Evolutionary conservation across 192 early-diverging fungal species (phyloP).

Genomic region (Neocallimastix lanati): DNA sequence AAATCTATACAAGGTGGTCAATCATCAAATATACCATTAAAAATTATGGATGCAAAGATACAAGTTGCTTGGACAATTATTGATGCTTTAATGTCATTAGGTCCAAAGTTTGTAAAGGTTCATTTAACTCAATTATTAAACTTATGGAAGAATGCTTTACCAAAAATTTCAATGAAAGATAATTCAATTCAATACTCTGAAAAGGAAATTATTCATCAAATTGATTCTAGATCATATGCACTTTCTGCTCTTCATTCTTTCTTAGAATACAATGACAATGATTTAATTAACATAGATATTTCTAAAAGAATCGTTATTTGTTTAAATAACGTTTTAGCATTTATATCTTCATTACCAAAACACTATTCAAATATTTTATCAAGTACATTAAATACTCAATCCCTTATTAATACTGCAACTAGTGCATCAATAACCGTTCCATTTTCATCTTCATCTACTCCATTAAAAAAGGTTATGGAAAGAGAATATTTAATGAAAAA

Average conservation of each 20-base stretch:
- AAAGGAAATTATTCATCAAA: conserved; percentile 14
- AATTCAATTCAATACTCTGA: conserved; percentile 27
- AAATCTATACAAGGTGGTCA: conserved; percentile 16
- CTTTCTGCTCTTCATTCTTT: conserved; percentile 53
- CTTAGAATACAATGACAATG: conserved; percentile 41
- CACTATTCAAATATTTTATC: conserved; percentile 14
- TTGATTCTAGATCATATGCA: conserved; percentile 32
- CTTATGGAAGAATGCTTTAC: conserved; percentile 63
- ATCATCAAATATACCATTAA: conserved; percentile 29
- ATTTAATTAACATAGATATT: conserved; percentile 47
- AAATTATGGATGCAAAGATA: conserved; percentile 36
- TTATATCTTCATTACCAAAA: conserved; percentile 28
- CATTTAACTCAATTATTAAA: conserved; percentile 56
- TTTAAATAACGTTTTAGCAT: conserved; percentile 50
- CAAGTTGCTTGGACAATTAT: conserved; percentile 67
- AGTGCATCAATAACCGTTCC: conserved; percentile 10
- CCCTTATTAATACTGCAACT: conserved; percentile 1
- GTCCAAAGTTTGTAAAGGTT: conserved; percentile 61
- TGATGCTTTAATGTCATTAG: conserved; percentile 52
- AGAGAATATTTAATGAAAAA: conserved; percentile 39
- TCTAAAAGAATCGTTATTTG: conserved; percentile 57
- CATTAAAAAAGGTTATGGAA: conserved; percentile 21
- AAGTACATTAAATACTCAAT: not conserved
- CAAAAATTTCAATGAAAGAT: conserved; percentile 54
- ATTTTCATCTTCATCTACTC: not conserved